Evolutionary conservation across 176 grass and related monocot genomes (phyloP).

Genomic region (Hyparrhenia diplandra): DNA sequence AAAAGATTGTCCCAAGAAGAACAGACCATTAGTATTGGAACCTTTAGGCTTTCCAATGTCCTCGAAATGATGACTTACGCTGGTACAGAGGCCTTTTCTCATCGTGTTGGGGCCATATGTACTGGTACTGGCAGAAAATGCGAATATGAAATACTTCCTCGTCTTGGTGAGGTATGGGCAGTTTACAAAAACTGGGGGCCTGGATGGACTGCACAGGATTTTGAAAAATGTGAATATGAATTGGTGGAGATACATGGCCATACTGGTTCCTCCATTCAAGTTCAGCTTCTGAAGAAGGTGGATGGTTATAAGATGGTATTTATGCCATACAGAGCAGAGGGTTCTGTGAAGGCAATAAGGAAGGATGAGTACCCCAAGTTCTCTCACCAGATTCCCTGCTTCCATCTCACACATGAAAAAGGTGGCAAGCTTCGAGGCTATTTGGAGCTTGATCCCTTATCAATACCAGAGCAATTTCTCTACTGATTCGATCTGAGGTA

Average conservation of each 20-base stretch:
- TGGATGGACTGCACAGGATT: slow-evolving; percentile 60
- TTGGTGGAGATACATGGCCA: slow-evolving; percentile 58
- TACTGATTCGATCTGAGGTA: background rate
- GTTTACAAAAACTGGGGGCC: slow-evolving; percentile 70
- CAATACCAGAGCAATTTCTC: background rate
- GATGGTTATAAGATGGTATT: slow-evolving; percentile 61
- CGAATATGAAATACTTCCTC: slow-evolving; percentile 52
- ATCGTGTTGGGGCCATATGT: slow-evolving; percentile 30
- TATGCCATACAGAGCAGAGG: slow-evolving; percentile 20
- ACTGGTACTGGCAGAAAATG: slow-evolving; percentile 42
- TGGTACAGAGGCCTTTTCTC: slow-evolving; percentile 63
- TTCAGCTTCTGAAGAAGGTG: slow-evolving; percentile 49
- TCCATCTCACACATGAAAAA: slow-evolving; percentile 50
- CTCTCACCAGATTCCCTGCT: slow-evolving; percentile 77
- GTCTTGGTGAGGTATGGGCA: slow-evolving; percentile 68
- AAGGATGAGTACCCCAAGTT: slow-evolving; percentile 62
- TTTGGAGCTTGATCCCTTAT: slow-evolving; percentile 69
- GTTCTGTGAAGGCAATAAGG: slow-evolving; percentile 41
- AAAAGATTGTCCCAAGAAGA: slow-evolving; percentile 40
- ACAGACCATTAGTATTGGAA: slow-evolving; percentile 47
- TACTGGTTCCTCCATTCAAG: slow-evolving; percentile 37
- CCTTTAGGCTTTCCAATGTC: slow-evolving; percentile 32
- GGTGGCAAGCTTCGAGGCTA: slow-evolving; percentile 57
- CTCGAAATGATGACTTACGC: background rate
- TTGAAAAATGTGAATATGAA: slow-evolving; percentile 60